A percentile compares a stretch with the other conserved stretches of the same genome.
These are phyloP conservation scores for Candida tetrigidarum DNA, from an alignment of 1,139 yeast genomes.

Conservation along the genomic window DNA sequence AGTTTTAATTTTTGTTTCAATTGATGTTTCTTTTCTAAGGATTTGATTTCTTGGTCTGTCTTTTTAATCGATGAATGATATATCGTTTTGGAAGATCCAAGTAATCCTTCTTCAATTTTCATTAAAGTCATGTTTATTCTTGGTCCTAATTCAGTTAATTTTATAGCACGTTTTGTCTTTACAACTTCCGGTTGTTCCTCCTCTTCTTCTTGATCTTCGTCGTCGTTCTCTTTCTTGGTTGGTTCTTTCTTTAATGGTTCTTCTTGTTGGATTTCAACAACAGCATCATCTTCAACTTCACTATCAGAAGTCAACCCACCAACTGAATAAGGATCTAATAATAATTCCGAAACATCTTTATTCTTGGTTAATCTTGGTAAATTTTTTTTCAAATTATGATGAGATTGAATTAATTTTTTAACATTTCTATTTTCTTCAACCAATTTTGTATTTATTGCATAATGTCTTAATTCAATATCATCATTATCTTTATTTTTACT, in stretches of 20 bases:
- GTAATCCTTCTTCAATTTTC: constrained; percentile 91
- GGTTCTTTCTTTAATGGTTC: constrained; percentile 25
- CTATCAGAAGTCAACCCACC: constrained; percentile 89
- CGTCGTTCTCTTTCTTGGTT: constrained; percentile 21
- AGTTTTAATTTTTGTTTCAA: constrained; percentile 64
- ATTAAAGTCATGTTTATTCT: constrained; percentile 74
- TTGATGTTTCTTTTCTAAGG: constrained; percentile 70
- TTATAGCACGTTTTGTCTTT: constrained; percentile 80
- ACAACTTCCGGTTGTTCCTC: constrained; percentile 13
- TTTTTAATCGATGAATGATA: constrained; percentile 77
- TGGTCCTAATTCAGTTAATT: constrained; percentile 93
- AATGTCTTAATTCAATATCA: constrained; percentile 84
- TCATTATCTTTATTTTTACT: constrained; percentile 74
- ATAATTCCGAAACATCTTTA: constrained; percentile 79
- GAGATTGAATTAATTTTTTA: constrained; percentile 73
- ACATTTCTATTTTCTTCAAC: constrained; percentile 85
- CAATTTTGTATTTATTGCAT: constrained; percentile 82
- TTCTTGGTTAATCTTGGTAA: constrained; percentile 75
- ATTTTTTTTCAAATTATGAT: constrained; percentile 61
- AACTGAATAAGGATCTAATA: constrained; percentile 81
- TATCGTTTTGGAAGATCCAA: constrained; percentile 75
- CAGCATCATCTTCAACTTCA: constrained; percentile 91
- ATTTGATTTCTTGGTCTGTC: constrained; percentile 59
- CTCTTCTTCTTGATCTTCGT: constrained; percentile 11
- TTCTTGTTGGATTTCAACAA: constrained; percentile 69